Evolutionary conservation across 805 yeast genomes (phyloP).

Genomic region (Phaffomyces antillensis): DNA sequence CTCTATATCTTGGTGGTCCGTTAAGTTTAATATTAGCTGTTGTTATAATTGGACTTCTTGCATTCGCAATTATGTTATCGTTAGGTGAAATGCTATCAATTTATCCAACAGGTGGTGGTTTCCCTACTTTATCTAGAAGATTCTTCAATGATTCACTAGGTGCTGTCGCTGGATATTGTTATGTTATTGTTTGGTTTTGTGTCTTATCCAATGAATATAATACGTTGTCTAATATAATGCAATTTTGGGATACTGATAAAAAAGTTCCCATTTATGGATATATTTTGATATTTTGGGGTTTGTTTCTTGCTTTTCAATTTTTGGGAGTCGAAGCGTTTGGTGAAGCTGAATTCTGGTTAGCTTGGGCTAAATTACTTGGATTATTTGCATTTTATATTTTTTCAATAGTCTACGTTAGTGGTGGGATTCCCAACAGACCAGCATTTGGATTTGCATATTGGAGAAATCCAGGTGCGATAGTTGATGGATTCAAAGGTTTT

Average conservation of each 20-base stretch:
- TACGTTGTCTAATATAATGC: conserved; percentile 41
- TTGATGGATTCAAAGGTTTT: conserved; percentile 45
- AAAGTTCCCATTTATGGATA: conserved; percentile 50
- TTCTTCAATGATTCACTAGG: conserved; percentile 49
- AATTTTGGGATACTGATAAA: conserved; percentile 38
- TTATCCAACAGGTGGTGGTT: conserved; percentile 42
- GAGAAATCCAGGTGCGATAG: conserved; percentile 28
- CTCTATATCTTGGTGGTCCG: conserved; percentile 45
- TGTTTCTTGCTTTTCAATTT: conserved; percentile 43
- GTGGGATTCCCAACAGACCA: conserved; percentile 31
- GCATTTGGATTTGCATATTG: conserved; percentile 28
- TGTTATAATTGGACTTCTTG: conserved; percentile 45
- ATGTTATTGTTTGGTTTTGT: conserved; percentile 52
- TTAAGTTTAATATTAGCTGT: conserved; percentile 41
- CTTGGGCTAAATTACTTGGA: conserved; percentile 42
- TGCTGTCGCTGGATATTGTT: conserved; percentile 47
- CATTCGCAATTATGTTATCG: conserved; percentile 48
- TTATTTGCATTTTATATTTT: conserved; percentile 44
- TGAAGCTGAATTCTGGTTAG: conserved; percentile 50
- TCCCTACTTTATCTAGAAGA: conserved; percentile 45
- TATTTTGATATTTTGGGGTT: conserved; percentile 45
- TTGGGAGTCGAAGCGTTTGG: conserved; percentile 50
- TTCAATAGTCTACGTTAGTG: conserved; percentile 37
- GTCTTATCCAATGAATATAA: conserved; percentile 52
- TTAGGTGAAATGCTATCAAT: conserved; percentile 50